These are phyloP conservation scores for Wickerhamiella parazyma DNA, from an alignment of 805 yeast species.

Conservation along the genomic window DNA sequence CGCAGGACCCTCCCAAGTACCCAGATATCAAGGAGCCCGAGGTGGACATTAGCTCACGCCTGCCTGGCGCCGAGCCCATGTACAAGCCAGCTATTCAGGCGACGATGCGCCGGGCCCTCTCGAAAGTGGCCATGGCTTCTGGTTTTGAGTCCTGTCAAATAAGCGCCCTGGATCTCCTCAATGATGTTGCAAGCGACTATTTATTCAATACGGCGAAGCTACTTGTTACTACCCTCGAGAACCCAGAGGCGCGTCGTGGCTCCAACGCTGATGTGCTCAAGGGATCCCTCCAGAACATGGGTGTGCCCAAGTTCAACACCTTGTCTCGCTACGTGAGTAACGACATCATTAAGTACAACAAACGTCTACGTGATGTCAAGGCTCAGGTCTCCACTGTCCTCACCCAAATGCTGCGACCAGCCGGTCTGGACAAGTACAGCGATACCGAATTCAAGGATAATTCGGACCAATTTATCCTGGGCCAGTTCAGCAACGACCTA, in stretches of 20 bases:
- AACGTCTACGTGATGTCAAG: constrained; percentile 56
- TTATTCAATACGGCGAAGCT: constrained; percentile 60
- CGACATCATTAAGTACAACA: constrained; percentile 52
- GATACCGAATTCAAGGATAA: constrained; percentile 77
- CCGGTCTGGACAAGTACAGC: constrained; percentile 30
- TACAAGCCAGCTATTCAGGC: constrained; percentile 49
- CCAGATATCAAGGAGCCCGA: constrained; percentile 46
- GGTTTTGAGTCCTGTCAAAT: constrained; percentile 82
- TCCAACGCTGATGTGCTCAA: constrained; percentile 37
- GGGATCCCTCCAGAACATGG: constrained; percentile 67
- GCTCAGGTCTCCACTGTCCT: constrained; percentile 54
- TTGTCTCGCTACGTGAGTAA: constrained; percentile 63
- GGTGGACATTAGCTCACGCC: constrained; percentile 68
- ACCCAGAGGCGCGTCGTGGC: constrained; percentile 24
- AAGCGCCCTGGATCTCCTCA: constrained; percentile 59
- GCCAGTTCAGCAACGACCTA: constrained; percentile 83
- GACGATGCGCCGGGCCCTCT: constrained; percentile 52
- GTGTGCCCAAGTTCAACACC: constrained; percentile 55
- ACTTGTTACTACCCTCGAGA: constrained; percentile 57
- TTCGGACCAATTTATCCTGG: constrained; percentile 86
- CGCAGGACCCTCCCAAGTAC: constrained; percentile 10
- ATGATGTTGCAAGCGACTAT: constrained; percentile 75
- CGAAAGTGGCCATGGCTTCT: constrained; percentile 75
- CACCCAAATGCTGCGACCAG: constrained; percentile 73
- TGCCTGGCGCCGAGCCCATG: constrained; percentile 52